These are phyloP conservation scores for Simmondsia chinensis DNA, from an alignment of 148 eudicot species.

Conservation along the genomic window DNA sequence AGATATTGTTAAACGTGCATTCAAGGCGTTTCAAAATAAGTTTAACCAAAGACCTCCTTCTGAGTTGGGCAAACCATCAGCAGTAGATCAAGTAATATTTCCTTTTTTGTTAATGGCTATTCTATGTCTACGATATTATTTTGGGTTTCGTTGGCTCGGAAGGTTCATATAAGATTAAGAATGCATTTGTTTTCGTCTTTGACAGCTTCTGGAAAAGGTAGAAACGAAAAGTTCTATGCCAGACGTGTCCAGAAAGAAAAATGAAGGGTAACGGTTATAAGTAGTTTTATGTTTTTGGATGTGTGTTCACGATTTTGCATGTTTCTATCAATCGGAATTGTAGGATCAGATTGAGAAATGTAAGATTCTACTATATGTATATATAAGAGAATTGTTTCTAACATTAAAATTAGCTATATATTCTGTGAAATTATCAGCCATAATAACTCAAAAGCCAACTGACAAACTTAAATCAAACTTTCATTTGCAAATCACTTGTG, in stretches of 20 bases:
- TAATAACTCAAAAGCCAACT: too few relatives aligned
- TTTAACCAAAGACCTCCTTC: constrained; percentile 24
- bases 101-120: constrained; percentile 3
- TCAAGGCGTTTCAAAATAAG: constrained; percentile 62
- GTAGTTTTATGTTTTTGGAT: background rate
- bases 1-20: constrained; percentile 86
- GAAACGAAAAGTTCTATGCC: constrained; percentile 34
- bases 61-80: constrained; percentile 17
- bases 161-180: background rate
- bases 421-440: too few relatives aligned
- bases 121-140: background rate
- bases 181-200: background rate
- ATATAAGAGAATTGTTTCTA: too few relatives aligned
- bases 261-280: constrained; percentile 42
- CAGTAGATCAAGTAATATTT: constrained; percentile 40
- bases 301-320: background rate
- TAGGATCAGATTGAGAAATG: too few relatives aligned
- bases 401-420: too few relatives aligned
- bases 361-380: too few relatives aligned
- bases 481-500: too few relatives aligned
- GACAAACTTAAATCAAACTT: too few relatives aligned
- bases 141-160: too few relatives aligned
- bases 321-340: constrained; percentile 1
- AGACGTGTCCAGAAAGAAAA: constrained; percentile 32
- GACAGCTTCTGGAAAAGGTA: constrained; percentile 7